Base-by-base conservation (phyloP, 2,329 filamentous ascomycete genomes). In the Sporothrix protearum region DNA sequence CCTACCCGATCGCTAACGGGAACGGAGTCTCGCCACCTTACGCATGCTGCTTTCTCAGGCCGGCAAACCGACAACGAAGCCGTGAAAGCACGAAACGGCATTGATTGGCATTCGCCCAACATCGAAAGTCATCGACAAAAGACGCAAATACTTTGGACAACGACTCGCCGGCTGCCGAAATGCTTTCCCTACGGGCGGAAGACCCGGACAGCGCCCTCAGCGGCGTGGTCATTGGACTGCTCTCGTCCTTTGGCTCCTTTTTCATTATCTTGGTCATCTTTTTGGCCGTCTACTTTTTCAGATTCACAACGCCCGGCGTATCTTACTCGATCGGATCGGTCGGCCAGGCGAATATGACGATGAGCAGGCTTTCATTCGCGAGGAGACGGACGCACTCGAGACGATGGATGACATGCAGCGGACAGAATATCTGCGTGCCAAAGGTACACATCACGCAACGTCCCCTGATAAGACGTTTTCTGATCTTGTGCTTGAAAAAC, bases 281-380 rank as follows among this genome's bases (percentile, higher is more conserved):
- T 76, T 85, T 91, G 70, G 83, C 96, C 78, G 89, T 98, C 79
- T 97, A 97, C 82, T 96, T 97, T 83, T 96, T 98, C 81, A 89
- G 92, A 82, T 96, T 96, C 80, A 97, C 95, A 49, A 88, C 86
- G 70, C 91, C 91, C 68, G 95, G 95, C 89, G 95, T 76, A 97
- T 99, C 78, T 88, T 98, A 74, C 87, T 99, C 76, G 96, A 99
- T 83, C 90, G 95, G 75, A 91, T 99, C 80, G 94, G 94, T 61
- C 87, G 95, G 73, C 96, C 96, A 0, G 96, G 96, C 77, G 96
- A 98, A 82, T 99, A 94, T 80, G 96, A 99, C 80, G 96, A 99
- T 82, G 96, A 98, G 81, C 95, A 98, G 82, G 92, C 93, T 12
- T 97, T 97, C 83, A 87, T 90, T 75, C 90, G 92, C 78, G 96